Percentiles rank a stretch among this genome's conserved stretches.
phyloP scores from a whole-genome alignment of 805 yeast genomes.

The Torulaspora gathmanii region DNA sequence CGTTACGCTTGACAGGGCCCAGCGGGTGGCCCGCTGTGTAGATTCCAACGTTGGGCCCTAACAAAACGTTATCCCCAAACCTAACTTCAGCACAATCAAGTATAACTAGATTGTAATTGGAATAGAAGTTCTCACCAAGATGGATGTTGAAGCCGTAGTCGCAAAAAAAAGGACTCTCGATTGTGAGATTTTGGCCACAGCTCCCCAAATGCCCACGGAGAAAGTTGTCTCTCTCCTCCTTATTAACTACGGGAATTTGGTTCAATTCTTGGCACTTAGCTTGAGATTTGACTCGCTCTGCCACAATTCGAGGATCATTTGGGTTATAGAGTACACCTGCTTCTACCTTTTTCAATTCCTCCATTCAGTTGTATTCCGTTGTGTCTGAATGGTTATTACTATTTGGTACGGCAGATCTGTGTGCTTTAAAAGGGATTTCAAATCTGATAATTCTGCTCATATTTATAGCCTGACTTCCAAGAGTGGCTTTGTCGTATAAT shows the following conservation, averaged over 20 bases:
- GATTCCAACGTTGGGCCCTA: conserved; percentile 61
- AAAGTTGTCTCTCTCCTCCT: conserved; percentile 25
- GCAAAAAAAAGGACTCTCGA: conserved; percentile 57
- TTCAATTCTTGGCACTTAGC: not conserved
- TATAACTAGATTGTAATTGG: conserved; percentile 50
- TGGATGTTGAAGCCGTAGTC: conserved; percentile 64
- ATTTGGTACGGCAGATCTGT: no score
- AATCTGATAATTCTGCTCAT: no score
- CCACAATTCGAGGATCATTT: not conserved
- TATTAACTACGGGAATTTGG: not conserved
- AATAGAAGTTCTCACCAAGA: conserved; percentile 55
- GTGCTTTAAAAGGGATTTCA: no score
- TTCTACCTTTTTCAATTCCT: conserved; percentile 36
- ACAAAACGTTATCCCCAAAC: conserved; percentile 54
- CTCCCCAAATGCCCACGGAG: conserved; percentile 45
- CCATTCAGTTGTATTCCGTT: no score
- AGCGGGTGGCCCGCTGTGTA: conserved; percentile 63
- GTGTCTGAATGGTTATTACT: no score
- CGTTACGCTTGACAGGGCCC: conserved; percentile 43
- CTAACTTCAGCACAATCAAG: conserved; percentile 58
- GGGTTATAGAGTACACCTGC: conserved; percentile 1
- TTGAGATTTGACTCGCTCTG: not conserved
- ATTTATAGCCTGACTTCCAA: no score
- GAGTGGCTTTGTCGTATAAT: no score
- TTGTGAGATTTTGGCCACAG: conserved; percentile 37